phyloP scores from a whole-genome alignment of 306 rosid species.

The Fragaria nilgerrensis region DNA sequence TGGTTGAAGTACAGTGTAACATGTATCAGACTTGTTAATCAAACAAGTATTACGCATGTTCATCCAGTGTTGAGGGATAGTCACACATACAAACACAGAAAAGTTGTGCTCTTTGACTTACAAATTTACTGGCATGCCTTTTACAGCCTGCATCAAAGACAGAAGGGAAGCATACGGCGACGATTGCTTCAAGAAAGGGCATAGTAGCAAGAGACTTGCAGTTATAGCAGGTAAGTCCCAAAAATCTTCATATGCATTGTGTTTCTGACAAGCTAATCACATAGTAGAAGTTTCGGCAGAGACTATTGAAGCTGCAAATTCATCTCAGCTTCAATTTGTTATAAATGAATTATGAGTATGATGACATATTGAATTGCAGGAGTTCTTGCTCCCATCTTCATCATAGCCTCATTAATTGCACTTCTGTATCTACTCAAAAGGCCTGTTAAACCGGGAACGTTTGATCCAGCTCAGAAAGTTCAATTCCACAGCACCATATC shows the following conservation, averaged over 20 bases:
- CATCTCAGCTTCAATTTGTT: neutral
- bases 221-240: conserved; percentile 59
- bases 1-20: neutral
- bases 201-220: conserved; percentile 51
- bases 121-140: conserved; percentile 17
- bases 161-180: conserved; percentile 60
- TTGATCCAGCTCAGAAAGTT: conserved; percentile 39
- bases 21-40: neutral
- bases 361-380: conserved; percentile 52
- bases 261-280: neutral
- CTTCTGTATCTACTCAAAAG: conserved; percentile 57
- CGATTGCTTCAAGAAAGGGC: conserved; percentile 53
- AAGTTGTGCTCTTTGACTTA: neutral
- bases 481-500: conserved; percentile 50
- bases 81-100: neutral
- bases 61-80: neutral
- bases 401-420: conserved; percentile 59
- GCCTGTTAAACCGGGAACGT: conserved; percentile 43
- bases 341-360: neutral
- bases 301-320: neutral
- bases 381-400: conserved; percentile 64
- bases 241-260: conserved; percentile 9
- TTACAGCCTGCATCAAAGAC: conserved; percentile 72
- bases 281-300: neutral
- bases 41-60: neutral